Conservation (phyloP, 2,329 filamentous ascomycete species). For the Cytospora mali region DNA sequence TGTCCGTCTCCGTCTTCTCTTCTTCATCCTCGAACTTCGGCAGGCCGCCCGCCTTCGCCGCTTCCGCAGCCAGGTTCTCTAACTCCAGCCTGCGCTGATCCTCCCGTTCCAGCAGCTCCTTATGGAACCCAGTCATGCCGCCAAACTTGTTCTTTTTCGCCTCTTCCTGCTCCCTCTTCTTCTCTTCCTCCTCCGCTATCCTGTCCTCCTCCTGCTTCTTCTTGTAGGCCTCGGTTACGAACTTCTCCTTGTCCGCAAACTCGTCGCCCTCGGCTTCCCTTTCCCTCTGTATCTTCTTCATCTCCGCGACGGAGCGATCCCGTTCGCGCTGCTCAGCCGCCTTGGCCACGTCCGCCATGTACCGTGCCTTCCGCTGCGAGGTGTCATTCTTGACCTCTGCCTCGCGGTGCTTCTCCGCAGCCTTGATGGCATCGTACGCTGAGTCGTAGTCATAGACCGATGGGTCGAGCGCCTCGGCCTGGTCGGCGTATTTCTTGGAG, state of each 20-base stretch:
- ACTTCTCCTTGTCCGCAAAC: constrained; percentile 81
- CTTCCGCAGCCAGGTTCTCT: constrained; percentile 66
- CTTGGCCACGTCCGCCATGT: constrained; percentile 74
- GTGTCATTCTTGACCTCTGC: constrained; percentile 55
- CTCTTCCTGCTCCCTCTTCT: constrained; percentile 63
- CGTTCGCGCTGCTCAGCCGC: constrained; percentile 77
- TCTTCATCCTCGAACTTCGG: constrained; percentile 37
- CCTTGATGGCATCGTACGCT: constrained; percentile 77
- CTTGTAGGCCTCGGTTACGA: constrained; percentile 83
- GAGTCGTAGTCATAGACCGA: constrained; percentile 85
- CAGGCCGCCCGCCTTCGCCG: constrained; percentile 44
- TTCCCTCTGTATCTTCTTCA: constrained; percentile 78
- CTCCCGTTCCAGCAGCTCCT: constrained; percentile 69
- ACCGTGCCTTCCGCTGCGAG: constrained; percentile 69
- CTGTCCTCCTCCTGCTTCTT: constrained; percentile 76
- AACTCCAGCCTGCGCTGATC: constrained; percentile 71
- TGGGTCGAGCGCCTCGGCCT: constrained; percentile 68
- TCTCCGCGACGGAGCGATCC: constrained; percentile 75
- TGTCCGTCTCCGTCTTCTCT: constrained; percentile 58
- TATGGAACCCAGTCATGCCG: constrained; percentile 82
- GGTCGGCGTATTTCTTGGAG: constrained; percentile 64
- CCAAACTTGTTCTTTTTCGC: constrained; percentile 64
- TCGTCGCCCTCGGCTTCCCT: constrained; percentile 80
- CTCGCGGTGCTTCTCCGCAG: constrained; percentile 56
- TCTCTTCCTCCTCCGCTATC: constrained; percentile 72